Evolutionary conservation across 2,329 filamentous ascomycete genomes (phyloP), one percentile per base, ranked within the genome.

Genomic region (Penicillium sp.): DNA sequence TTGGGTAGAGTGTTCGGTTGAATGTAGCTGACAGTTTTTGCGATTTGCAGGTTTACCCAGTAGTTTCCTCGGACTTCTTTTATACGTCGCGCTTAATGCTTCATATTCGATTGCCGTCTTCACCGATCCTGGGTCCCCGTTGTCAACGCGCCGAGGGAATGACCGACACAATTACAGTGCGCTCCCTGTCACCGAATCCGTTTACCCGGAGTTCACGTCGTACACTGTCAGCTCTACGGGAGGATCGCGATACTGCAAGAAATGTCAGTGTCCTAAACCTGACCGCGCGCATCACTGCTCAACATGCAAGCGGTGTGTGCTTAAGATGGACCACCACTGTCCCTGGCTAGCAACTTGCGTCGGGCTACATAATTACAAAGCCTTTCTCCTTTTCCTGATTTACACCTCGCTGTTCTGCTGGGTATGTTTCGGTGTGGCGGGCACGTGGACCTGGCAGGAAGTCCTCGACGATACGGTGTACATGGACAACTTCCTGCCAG

Each of bases 311-410:
- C 89, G 90, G 69, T 99, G 95, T 74, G 93, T 99, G 26, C 82
- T 99, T 74, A 99, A 99, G 81, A 99, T 99, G 95, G 95, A 99
- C 73, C 95, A 99, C 75, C 95, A 99, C 78, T 99, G 95, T 74
- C 95, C 95, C 16, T 99, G 95, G 95, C 83, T 99, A 49, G 93
- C 95, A 27, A 96, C 91, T 4, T 99, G 95, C 75, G 90, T 99
- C 58, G 95, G 95, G 21, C 80, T 99, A 62, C 87, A 86, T 70
- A 99, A 99, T 77, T 96, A 97, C 82, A 99, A 99, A 78, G 84
- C 93, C 0, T 99, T 99, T 72, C 74, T 99, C 52, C 83, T 98
- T 3, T 99, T 98, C 74, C 81, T 99, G 26, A 84, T 93, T 55
- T 98, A 99, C 74, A 91, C 90, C 0, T 90, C 89, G 4, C 60